Evolutionary conservation across 2,329 filamentous ascomycete species (phyloP).

Genomic region (Aureobasidium sp.): DNA sequence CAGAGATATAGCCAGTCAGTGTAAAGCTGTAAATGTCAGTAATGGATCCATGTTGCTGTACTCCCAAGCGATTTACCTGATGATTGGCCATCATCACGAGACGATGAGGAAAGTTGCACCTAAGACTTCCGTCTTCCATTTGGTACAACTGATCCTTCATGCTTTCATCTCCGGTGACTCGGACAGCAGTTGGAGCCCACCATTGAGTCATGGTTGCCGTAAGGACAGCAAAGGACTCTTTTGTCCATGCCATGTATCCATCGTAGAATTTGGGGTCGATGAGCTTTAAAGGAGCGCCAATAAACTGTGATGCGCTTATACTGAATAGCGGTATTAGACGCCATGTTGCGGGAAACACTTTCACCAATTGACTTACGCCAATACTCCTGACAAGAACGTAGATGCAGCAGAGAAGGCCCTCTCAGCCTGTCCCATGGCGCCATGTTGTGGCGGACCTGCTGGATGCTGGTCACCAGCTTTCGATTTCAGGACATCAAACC

Average conservation of each 20-base stretch:
- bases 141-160: conserved; percentile 67
- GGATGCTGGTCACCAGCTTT: conserved; percentile 31
- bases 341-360: neutral
- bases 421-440: conserved; percentile 42
- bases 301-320: conserved; percentile 61
- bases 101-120: conserved; percentile 73
- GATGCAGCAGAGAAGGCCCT: conserved; percentile 44
- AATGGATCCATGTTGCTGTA: conserved; percentile 63
- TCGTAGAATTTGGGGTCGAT: conserved; percentile 73
- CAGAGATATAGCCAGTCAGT: conserved; percentile 84
- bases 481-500: conserved; percentile 27
- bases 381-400: conserved; percentile 43
- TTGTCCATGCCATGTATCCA: conserved; percentile 79
- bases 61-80: conserved; percentile 41
- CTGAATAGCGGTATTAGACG: conserved; percentile 22
- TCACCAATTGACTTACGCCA: conserved; percentile 33
- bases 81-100: conserved; percentile 81
- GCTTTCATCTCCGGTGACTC: conserved; percentile 74
- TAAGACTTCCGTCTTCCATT: conserved; percentile 60
- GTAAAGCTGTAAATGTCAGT: conserved; percentile 55
- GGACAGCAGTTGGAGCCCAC: conserved; percentile 73
- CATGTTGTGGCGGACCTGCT: conserved; percentile 40
- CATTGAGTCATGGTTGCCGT: conserved; percentile 76
- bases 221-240: conserved; percentile 72
- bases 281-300: conserved; percentile 69